Conservation (phyloP, 768 basidiomycete species). For the Xerocomellus amylosporus region DNA sequence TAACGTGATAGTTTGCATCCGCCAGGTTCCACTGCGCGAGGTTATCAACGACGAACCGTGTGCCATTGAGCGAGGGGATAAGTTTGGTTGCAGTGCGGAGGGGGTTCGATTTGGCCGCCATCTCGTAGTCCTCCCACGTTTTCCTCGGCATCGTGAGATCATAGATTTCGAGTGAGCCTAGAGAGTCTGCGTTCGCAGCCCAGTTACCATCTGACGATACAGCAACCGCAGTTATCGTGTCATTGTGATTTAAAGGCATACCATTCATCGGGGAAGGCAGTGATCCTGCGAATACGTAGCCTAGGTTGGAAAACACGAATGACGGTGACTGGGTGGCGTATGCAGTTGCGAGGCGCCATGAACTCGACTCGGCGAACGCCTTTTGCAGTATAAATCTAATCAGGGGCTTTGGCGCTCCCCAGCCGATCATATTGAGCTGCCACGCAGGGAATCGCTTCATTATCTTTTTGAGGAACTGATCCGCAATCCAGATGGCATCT, state of each 20-base stretch:
- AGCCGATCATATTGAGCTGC: conserved; percentile 6
- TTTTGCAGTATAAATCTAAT: background rate
- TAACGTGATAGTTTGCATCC: background rate
- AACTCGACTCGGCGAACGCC: background rate
- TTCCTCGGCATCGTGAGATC: background rate
- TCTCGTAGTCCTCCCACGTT: conserved; percentile 3
- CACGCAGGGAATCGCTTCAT: background rate
- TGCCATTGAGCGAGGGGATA: conserved; percentile 5
- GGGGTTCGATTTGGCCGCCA: background rate
- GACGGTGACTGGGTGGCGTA: conserved; percentile 5
- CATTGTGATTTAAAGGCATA: background rate
- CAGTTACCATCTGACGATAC: conserved; percentile 22
- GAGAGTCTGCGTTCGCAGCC: conserved; percentile 7
- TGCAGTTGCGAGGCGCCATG: background rate
- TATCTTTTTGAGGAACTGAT: background rate
- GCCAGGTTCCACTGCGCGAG: background rate
- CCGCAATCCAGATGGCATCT: conserved; percentile 3
- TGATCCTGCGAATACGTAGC: background rate
- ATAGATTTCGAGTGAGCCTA: conserved; percentile 6
- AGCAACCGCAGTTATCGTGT: background rate
- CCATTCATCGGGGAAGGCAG: background rate
- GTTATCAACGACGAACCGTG: conserved; percentile 7
- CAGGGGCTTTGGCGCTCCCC: background rate
- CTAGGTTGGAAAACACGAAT: background rate
- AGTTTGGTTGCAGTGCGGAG: background rate